These are phyloP conservation scores for Corylus americana DNA, from an alignment of 306 rosid genomes.

Conservation along the genomic window DNA sequence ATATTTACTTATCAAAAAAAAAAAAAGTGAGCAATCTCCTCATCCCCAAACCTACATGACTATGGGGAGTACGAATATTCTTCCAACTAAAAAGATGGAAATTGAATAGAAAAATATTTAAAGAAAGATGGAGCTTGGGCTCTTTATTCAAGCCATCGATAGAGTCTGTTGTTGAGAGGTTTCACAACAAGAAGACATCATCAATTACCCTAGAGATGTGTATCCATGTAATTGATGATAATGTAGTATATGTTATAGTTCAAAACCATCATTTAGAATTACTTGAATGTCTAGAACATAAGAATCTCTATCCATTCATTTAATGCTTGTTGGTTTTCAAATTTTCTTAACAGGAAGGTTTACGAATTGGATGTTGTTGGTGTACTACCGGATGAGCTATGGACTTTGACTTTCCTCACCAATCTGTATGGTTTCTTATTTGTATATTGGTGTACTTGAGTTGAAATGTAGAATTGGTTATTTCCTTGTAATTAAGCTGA, in stretches of 20 bases:
- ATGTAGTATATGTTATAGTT: conserved; percentile 1
- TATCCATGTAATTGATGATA: not conserved
- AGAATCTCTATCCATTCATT: not conserved
- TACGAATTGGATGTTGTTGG: conserved; percentile 43
- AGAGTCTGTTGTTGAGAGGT: too few relatives aligned
- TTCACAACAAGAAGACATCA: too few relatives aligned
- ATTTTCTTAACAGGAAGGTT: conserved; percentile 52
- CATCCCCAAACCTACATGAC: too few relatives aligned
- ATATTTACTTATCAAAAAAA: too few relatives aligned
- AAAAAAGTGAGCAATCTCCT: too few relatives aligned
- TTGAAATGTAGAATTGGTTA: not conserved
- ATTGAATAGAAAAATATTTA: too few relatives aligned
- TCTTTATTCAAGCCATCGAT: too few relatives aligned
- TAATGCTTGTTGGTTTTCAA: not conserved
- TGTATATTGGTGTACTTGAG: not conserved
- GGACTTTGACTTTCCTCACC: conserved; percentile 68
- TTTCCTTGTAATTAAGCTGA: not conserved
- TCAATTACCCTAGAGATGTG: not conserved
- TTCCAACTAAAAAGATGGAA: too few relatives aligned
- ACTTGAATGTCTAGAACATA: not conserved
- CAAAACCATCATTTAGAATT: not conserved
- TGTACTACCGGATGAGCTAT: conserved; percentile 66
- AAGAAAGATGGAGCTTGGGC: too few relatives aligned
- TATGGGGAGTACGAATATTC: too few relatives aligned
- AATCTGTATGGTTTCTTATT: conserved; percentile 42